Evolutionary conservation across 306 rosid genomes (phyloP), one percentile per base, ranked within the genome.

Genomic region (Erythrophleum fordii): DNA sequence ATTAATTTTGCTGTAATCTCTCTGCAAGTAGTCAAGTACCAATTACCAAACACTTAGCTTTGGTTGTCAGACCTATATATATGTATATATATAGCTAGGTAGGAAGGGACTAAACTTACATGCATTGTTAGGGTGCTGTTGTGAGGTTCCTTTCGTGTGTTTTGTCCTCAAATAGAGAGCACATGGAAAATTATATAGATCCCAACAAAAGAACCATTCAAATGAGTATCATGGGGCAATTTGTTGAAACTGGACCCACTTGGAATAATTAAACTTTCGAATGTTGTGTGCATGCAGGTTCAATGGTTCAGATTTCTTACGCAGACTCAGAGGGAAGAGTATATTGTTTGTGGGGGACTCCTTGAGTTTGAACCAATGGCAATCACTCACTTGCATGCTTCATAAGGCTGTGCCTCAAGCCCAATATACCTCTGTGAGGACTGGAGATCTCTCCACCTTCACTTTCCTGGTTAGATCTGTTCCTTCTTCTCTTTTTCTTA

Each of bases 281-380:
- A 16, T 6, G 17, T 35, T 78, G 28, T 35, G 31, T 22, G 18
- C 68, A 6, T 1, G 52, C 62, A 89, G 96, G 73, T 89, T 89
- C 79, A 16, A 83, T 28, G 92, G 90, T 44, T 67, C 72, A 83
- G 88, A 86, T 51, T 81, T 91, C 29, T 83, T 91, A 51, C 46
- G n/a, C 17, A 79, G 88, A 81, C 46, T 78, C 4, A 82, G 81
- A 71, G 91, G 91, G 62, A 88, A 87, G 76, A 86, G 69, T 14
- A 17, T 90, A 7, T 14, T 90, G 70, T 88, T 90, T 79, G 92
- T 90, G 73, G 94, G 91, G 65, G 94, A 88, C 72, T 91, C 91
- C 1, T 52, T 91, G 88, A 88, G 92, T 58, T 82, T 88, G 79
- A 91, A 91, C 73, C 94, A 91, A 69, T 88, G 94, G 94, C 92